Conservation (phyloP, 148 eudicot species). For the Vaccinium darrowii region DNA sequence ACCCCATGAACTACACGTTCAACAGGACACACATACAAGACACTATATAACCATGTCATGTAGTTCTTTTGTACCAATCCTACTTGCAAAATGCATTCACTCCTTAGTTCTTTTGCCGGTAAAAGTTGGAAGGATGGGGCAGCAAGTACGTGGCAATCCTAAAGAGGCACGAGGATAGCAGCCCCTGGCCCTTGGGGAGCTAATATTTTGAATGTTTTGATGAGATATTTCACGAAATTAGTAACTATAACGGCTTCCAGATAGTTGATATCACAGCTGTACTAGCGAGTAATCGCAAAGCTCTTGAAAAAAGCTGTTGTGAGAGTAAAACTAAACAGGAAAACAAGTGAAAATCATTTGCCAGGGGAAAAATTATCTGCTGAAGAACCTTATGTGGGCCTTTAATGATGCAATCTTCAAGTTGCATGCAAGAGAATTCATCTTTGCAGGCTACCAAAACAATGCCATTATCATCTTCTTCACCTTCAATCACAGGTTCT, state of each 20-base stretch:
- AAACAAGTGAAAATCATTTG: neutral
- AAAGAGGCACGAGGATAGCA: neutral
- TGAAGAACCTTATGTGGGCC: slow-evolving; percentile 71
- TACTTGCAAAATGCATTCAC: neutral
- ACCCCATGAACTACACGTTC: neutral
- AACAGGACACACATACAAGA: neutral
- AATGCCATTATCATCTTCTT: slow-evolving; percentile 59
- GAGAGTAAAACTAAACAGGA: neutral
- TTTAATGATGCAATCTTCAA: slow-evolving; percentile 81
- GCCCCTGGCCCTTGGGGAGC: neutral
- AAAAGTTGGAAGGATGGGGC: neutral
- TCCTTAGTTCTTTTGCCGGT: neutral
- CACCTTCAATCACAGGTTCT: slow-evolving; percentile 33
- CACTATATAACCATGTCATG: neutral
- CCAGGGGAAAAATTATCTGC: neutral
- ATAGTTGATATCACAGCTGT: neutral
- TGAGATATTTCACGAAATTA: neutral
- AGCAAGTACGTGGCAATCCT: neutral
- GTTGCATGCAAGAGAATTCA: slow-evolving; percentile 94
- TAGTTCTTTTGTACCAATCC: neutral
- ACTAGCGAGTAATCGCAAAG: neutral
- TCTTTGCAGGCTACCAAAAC: slow-evolving; percentile 93
- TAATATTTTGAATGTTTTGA: neutral
- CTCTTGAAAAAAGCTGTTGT: neutral
- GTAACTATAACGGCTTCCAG: neutral